Evolutionary conservation across 768 basidiomycete species (phyloP).

Genomic region (Calocera cornea): DNA sequence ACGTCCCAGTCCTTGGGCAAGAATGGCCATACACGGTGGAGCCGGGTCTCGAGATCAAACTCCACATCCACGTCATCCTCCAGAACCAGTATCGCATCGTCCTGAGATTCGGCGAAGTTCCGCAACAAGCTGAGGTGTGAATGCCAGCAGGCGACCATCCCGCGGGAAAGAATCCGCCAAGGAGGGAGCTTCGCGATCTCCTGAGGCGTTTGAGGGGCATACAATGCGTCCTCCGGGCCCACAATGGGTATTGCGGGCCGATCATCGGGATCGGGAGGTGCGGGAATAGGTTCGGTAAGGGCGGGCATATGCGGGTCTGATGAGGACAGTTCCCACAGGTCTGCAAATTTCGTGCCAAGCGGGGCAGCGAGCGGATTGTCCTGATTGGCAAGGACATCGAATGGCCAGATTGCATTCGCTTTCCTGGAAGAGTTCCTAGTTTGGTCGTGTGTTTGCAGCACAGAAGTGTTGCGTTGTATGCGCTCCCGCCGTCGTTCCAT

Average conservation of each 20-base stretch:
- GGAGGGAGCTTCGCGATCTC: slow-evolving; percentile 24
- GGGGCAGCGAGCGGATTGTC: background rate
- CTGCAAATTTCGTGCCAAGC: background rate
- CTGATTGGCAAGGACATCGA: background rate
- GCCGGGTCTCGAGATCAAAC: slow-evolving; percentile 36
- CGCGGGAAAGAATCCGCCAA: slow-evolving; percentile 41
- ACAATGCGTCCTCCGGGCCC: slow-evolving; percentile 28
- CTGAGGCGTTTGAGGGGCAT: slow-evolving; percentile 21
- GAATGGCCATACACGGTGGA: slow-evolving; percentile 34
- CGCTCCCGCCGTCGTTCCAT: background rate
- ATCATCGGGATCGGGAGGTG: slow-evolving; percentile 6
- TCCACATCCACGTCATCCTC: slow-evolving; percentile 59
- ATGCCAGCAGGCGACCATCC: slow-evolving; percentile 57
- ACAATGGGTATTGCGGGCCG: slow-evolving; percentile 31
- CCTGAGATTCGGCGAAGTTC: slow-evolving; percentile 26
- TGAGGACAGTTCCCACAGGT: slow-evolving; percentile 3
- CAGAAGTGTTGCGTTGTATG: background rate
- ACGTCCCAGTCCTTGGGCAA: slow-evolving; percentile 59
- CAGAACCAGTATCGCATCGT: slow-evolving; percentile 10
- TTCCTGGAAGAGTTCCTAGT: background rate
- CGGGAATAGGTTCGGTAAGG: slow-evolving; percentile 6
- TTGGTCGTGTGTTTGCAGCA: background rate
- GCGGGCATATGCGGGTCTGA: background rate
- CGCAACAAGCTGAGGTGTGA: slow-evolving; percentile 48
- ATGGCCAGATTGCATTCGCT: background rate